Percentiles rank a stretch among this genome's conserved stretches.
These are phyloP conservation scores for Fusarium lyarnte DNA, from an alignment of 2,329 filamentous ascomycete genomes.

Conservation along the genomic window DNA sequence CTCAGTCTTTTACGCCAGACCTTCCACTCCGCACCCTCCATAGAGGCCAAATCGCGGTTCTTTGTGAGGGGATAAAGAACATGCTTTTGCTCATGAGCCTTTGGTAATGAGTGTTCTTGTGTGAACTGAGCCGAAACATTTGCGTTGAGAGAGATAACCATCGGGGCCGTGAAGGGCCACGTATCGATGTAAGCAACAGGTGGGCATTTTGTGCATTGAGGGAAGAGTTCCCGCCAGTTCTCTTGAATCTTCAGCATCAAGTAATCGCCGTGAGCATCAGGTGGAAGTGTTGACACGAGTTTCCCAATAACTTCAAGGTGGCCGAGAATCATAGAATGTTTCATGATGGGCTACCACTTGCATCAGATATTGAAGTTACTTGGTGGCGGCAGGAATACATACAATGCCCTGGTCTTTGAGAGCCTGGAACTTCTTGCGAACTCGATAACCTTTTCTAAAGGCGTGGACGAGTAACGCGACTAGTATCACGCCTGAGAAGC, in stretches of 20 bases:
- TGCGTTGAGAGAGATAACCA: constrained; percentile 31
- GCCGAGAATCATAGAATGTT: constrained; percentile 33
- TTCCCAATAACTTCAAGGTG: constrained; percentile 26
- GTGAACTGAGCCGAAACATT: constrained; percentile 36
- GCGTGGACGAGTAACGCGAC: neutral
- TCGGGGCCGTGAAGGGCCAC: constrained; percentile 41
- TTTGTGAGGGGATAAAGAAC: constrained; percentile 45
- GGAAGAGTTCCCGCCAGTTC: constrained; percentile 31
- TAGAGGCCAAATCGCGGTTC: constrained; percentile 45
- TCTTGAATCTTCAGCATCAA: constrained; percentile 23
- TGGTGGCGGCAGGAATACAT: neutral
- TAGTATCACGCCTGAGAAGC: constrained; percentile 1
- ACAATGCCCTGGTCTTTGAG: constrained; percentile 9
- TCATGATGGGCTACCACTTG: constrained; percentile 21
- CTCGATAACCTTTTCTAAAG: constrained; percentile 10
- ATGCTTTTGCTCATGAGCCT: constrained; percentile 43
- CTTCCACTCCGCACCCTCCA: constrained; percentile 44
- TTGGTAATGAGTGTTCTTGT: constrained; percentile 32
- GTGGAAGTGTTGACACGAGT: constrained; percentile 12
- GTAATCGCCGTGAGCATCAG: constrained; percentile 30
- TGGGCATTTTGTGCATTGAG: constrained; percentile 36
- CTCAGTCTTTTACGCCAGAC: constrained; percentile 48
- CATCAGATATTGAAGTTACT: neutral
- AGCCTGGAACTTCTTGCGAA: constrained; percentile 9
- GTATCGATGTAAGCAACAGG: constrained; percentile 43